Evolutionary conservation across 345 rosid species (phyloP).

Genomic region (Populus pruinosa): DNA sequence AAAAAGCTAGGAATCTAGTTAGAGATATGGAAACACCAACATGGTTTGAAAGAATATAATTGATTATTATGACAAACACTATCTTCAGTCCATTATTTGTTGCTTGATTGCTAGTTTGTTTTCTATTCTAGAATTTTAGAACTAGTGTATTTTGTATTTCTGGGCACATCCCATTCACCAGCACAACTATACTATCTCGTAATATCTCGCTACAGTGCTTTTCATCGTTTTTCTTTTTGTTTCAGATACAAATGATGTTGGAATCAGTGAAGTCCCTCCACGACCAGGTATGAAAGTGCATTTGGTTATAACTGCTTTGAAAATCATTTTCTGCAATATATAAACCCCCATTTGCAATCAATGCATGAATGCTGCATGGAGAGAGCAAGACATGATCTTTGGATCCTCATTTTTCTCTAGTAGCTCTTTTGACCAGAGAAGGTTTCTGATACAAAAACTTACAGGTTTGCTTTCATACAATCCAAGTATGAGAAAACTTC

Average conservation of each 20-base stretch:
- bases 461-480: too few species aligned
- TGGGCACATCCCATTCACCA: background rate
- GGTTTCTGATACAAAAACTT: background rate
- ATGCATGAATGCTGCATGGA: background rate
- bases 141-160: background rate
- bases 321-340: background rate
- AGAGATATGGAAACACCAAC: too few species aligned
- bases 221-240: background rate
- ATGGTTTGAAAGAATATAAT: too few species aligned
- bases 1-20: too few species aligned
- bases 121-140: background rate
- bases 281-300: constrained; percentile 37
- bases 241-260: constrained; percentile 37
- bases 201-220: background rate
- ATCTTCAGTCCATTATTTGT: background rate
- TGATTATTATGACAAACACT: background rate
- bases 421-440: background rate
- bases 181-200: background rate
- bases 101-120: background rate
- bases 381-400: background rate
- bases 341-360: background rate
- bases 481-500: background rate
- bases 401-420: background rate
- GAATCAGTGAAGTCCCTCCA: constrained; percentile 30
- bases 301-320: background rate